Evolutionary conservation across 768 basidiomycete species (phyloP).

Genomic region (Lyophyllum atratum): DNA sequence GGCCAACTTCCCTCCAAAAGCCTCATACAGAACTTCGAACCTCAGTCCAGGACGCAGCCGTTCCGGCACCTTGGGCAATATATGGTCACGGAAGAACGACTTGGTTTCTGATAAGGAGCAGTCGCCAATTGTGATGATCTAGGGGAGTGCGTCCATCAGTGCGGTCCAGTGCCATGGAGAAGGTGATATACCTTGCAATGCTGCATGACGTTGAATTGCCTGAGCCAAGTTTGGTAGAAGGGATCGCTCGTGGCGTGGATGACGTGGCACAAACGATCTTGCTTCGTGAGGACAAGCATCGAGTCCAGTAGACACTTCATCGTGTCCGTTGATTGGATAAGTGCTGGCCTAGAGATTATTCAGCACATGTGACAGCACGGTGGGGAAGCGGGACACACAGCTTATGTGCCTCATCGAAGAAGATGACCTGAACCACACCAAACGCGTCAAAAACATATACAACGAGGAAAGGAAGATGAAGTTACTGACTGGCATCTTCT

Average conservation of each 20-base stretch:
- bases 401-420: constrained; percentile 87
- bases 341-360: constrained; percentile 51
- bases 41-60: constrained; percentile 51
- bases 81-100: constrained; percentile 61
- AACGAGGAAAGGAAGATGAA: not conserved
- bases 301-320: constrained; percentile 87
- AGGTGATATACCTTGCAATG: constrained; percentile 65
- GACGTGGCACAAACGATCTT: constrained; percentile 82
- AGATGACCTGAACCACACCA: constrained; percentile 46
- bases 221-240: constrained; percentile 83
- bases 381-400: constrained; percentile 44
- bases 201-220: constrained; percentile 79
- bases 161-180: too few species aligned
- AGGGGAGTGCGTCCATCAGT: not conserved
- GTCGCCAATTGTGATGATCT: constrained; percentile 83
- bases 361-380: not conserved
- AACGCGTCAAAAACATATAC: not conserved
- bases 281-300: constrained; percentile 85
- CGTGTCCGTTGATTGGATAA: constrained; percentile 76
- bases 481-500: constrained; percentile 44
- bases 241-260: constrained; percentile 84
- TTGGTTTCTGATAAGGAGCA: constrained; percentile 73
- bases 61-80: constrained; percentile 74
- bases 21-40: constrained; percentile 75
- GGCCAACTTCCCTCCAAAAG: constrained; percentile 82